Conservation (phyloP, 805 yeast species). For the Kuraishia molischiana region DNA sequence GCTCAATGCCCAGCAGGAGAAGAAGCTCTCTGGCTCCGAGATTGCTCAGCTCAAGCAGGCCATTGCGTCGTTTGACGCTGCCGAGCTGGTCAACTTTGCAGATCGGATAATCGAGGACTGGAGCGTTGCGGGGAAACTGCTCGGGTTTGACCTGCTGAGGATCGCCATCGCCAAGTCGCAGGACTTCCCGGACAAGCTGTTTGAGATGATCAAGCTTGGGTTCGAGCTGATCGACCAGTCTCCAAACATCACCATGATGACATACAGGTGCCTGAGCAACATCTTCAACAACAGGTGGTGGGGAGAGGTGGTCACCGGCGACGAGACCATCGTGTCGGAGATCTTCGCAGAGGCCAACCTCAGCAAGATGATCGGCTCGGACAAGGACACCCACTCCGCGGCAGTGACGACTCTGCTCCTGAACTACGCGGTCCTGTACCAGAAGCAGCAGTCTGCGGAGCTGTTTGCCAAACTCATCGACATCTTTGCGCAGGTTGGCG, state of each 20-base stretch:
- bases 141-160: constrained; percentile 55
- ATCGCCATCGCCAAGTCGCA: constrained; percentile 32
- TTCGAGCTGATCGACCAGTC: constrained; percentile 16
- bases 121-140: constrained; percentile 34
- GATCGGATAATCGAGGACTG: constrained; percentile 31
- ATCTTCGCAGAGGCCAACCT: constrained; percentile 19
- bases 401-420: constrained; percentile 39
- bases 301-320: constrained; percentile 36
- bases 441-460: constrained; percentile 18
- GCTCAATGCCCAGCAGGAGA: constrained; percentile 23
- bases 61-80: constrained; percentile 21
- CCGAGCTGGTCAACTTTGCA: constrained; percentile 24
- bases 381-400: constrained; percentile 20
- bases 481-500: constrained; percentile 12
- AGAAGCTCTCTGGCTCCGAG: constrained; percentile 34
- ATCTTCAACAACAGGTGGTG: constrained; percentile 33
- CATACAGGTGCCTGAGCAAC: constrained; percentile 48
- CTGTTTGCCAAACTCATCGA: constrained; percentile 20
- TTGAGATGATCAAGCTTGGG: constrained; percentile 32
- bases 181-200: constrained; percentile 26
- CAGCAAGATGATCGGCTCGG: constrained; percentile 10
- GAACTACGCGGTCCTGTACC: constrained; percentile 33
- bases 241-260: constrained; percentile 38
- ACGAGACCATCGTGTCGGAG: constrained; percentile 27
- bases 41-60: constrained; percentile 43